Percentiles rank a stretch among this genome's conserved stretches.
These are phyloP conservation scores for Funneliformis mosseae DNA, from an alignment of 192 early-diverging fungal species.

Conservation along the genomic window DNA sequence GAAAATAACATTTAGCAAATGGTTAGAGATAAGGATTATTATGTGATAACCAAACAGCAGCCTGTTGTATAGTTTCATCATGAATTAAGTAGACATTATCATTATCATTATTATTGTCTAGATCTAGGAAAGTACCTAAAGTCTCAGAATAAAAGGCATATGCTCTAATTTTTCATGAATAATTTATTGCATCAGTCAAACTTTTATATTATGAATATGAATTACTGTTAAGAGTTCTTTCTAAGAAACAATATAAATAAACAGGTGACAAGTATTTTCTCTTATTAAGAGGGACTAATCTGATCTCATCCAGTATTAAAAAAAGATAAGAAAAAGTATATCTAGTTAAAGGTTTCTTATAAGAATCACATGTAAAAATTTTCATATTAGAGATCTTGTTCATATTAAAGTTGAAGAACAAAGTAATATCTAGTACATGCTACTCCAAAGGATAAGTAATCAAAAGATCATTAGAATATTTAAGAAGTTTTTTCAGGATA, in stretches of 20 bases:
- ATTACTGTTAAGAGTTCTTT: neutral
- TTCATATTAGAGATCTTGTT: too few species aligned
- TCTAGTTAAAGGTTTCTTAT: too few species aligned
- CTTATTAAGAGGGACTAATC: too few species aligned
- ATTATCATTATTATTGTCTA: neutral
- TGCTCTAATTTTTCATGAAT: neutral
- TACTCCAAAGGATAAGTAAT: too few species aligned
- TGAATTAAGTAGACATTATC: neutral
- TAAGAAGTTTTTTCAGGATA: too few species aligned
- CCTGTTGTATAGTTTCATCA: neutral
- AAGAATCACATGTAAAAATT: too few species aligned
- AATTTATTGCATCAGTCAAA: neutral
- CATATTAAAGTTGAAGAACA: too few species aligned
- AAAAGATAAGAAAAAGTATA: too few species aligned
- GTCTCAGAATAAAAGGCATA: neutral
- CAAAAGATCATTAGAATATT: too few species aligned
- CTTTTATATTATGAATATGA: neutral
- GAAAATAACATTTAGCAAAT: too few species aligned
- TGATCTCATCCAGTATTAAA: too few species aligned
- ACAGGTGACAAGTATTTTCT: slow-evolving; percentile 7
- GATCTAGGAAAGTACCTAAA: neutral
- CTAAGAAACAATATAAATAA: neutral
- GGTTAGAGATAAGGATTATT: neutral
- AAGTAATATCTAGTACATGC: too few species aligned
- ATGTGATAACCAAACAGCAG: neutral